Base-by-base conservation (phyloP, 192 early-diverging fungal genomes). In the Umbelopsis ramanniana region DNA sequence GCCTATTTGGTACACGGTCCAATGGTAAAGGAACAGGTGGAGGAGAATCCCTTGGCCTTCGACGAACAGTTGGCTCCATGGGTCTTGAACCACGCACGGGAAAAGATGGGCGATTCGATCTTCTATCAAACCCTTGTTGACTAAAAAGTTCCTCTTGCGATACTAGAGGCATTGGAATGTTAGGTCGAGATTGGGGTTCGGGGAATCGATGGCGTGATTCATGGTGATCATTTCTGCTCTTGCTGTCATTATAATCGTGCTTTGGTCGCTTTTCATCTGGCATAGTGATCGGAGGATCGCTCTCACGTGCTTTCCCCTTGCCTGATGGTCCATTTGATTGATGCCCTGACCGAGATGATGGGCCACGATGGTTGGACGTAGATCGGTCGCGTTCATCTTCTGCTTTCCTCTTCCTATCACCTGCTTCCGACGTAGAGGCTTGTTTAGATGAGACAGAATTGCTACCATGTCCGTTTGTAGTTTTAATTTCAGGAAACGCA, bases 81-180 rank as follows among this genome's bases (percentile, higher is more conserved):
- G 26, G 29, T 35, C 57, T 35, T 19, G 57, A 33, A n/a, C 29
- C 33, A 63, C 57, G 57, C 17, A 12, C 33, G 11, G 57, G 57
- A 29, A 14, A 17, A 6, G 57, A 26, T 37, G 26, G 57, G 12
- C 57, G 26, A 35, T n/a, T n/a, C 11, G 57, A 17, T 35, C 57
- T 29, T 37, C 57, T 35, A 63, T 63, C 57, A 63, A 19, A 19
- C 29, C 37, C 57, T 37, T 35, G 57, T 26, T 17, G 57, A 63
- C 57, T 33, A n/a, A 37, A 63, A 7, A 63, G 17, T 12, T 63
- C 57, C 12, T 63, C 57, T n/a, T 63, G 57, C 0, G 57, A 37
- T 14, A 26, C 24, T 35, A 63, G 19, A 3, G 57, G 29, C 6
- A 5, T 63, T 5, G 57, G 0, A 19, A 7, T 14, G 3, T 63